Conservation (phyloP, 768 basidiomycete species). For the Thelephora aurantiotincta region DNA sequence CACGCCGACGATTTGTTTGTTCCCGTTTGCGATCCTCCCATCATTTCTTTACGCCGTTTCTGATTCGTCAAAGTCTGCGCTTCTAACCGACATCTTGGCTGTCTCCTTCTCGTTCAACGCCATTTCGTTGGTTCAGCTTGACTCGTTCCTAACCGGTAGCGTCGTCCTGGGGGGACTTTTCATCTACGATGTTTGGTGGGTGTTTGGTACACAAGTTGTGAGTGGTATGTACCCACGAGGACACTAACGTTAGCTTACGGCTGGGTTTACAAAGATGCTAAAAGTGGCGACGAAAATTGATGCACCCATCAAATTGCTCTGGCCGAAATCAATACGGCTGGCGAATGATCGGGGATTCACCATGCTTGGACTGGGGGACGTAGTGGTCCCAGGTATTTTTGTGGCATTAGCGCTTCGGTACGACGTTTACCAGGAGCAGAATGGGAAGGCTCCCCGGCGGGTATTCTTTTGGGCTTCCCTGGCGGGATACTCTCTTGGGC, state of each 20-base stretch:
- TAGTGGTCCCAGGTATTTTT: conserved; percentile 56
- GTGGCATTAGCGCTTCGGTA: conserved; percentile 78
- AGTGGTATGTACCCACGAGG: conserved; percentile 15
- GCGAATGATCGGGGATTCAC: conserved; percentile 48
- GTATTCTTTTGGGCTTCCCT: conserved; percentile 54
- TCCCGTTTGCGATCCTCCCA: conserved; percentile 49
- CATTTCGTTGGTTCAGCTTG: conserved; percentile 65
- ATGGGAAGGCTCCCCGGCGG: conserved; percentile 14
- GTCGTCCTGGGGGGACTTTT: conserved; percentile 77
- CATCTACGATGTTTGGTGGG: conserved; percentile 93
- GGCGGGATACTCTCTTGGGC: conserved; percentile 57
- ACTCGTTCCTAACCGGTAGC: conserved; percentile 80
- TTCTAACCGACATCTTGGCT: conserved; percentile 62
- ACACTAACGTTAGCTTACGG: neutral
- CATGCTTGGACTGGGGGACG: conserved; percentile 88
- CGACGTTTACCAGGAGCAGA: conserved; percentile 41
- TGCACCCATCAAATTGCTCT: conserved; percentile 86
- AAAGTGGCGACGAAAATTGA: conserved; percentile 84
- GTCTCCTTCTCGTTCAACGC: conserved; percentile 76
- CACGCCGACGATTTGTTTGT: conserved; percentile 39
- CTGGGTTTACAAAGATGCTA: conserved; percentile 52
- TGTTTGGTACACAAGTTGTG: conserved; percentile 79
- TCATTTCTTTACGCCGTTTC: conserved; percentile 46
- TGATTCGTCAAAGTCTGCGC: conserved; percentile 30
- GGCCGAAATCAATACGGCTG: conserved; percentile 54